Conservation (phyloP, 2,329 filamentous ascomycete genomes). For the Aureobasidium vineae region DNA sequence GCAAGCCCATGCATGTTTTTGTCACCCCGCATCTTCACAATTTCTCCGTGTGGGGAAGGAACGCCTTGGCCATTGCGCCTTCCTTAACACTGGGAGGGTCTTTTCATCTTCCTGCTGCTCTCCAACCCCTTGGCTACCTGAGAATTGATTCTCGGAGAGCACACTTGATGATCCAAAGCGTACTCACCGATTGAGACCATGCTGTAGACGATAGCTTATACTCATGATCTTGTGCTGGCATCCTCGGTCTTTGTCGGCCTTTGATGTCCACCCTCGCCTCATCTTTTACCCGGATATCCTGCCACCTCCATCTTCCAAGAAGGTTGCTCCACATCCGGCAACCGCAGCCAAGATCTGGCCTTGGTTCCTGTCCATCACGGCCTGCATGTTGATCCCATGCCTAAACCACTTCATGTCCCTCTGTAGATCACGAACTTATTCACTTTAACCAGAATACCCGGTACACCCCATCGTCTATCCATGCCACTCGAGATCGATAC, state of each 20-base stretch:
- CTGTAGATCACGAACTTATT: constrained; percentile 8
- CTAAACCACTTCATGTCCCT: constrained; percentile 7
- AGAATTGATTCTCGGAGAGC: background rate
- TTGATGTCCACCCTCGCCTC: constrained; percentile 7
- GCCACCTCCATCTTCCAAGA: constrained; percentile 13
- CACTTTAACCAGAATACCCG: constrained; percentile 22
- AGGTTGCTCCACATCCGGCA: background rate
- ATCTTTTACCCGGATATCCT: constrained; percentile 16
- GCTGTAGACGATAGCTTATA: background rate
- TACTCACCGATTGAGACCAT: background rate
- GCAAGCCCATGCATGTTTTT: constrained; percentile 8
- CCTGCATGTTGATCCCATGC: constrained; percentile 12
- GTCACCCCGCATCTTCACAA: background rate
- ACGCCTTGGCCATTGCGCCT: background rate
- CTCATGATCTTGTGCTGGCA: background rate
- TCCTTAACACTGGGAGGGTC: background rate
- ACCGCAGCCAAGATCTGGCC: constrained; percentile 16
- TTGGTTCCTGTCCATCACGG: constrained; percentile 17
- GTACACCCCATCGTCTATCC: constrained; percentile 15
- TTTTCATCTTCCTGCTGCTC: background rate
- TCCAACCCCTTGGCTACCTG: background rate
- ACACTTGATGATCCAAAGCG: background rate
- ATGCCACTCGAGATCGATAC: constrained; percentile 4
- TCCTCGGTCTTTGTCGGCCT: background rate
- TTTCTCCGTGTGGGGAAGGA: constrained; percentile 9